Conservation (phyloP, 768 basidiomycete genomes). For the Gymnopilus junonius region DNA sequence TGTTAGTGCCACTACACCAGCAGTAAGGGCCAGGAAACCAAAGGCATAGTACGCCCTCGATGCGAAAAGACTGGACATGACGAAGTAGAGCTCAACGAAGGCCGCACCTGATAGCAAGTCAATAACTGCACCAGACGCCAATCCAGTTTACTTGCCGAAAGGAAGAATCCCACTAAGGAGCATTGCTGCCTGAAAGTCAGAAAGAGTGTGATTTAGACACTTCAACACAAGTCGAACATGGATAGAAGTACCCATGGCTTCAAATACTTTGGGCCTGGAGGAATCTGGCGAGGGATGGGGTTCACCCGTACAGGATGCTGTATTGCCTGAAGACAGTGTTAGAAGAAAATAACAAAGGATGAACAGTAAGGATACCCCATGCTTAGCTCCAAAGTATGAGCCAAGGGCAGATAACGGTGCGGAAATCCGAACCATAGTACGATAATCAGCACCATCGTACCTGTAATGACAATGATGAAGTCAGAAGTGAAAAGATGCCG, state of each 20-base stretch:
- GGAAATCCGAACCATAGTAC: constrained; percentile 94
- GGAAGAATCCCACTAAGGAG: constrained; percentile 91
- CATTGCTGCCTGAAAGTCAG: constrained; percentile 55
- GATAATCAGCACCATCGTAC: constrained; percentile 84
- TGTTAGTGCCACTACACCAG: constrained; percentile 80
- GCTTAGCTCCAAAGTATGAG: constrained; percentile 83
- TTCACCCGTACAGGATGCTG: constrained; percentile 89
- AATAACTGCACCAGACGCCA: neutral
- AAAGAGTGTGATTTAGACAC: neutral
- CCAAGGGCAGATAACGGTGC: constrained; percentile 88
- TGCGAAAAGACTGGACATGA: constrained; percentile 90
- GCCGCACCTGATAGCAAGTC: constrained; percentile 73
- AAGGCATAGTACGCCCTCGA: constrained; percentile 95
- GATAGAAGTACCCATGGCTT: constrained; percentile 66
- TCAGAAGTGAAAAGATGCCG: neutral
- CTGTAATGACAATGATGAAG: constrained; percentile 38
- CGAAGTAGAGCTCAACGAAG: constrained; percentile 94
- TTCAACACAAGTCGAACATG: neutral
- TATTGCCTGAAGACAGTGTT: constrained; percentile 52
- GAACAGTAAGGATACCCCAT: constrained; percentile 64
- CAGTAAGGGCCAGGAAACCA: constrained; percentile 90
- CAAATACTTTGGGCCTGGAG: constrained; percentile 84
- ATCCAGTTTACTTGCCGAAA: constrained; percentile 59
- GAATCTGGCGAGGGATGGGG: constrained; percentile 95
- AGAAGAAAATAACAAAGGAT: neutral